Evolutionary conservation across 2,329 filamentous ascomycete genomes (phyloP).

Genomic region (Colletotrichum sp.): DNA sequence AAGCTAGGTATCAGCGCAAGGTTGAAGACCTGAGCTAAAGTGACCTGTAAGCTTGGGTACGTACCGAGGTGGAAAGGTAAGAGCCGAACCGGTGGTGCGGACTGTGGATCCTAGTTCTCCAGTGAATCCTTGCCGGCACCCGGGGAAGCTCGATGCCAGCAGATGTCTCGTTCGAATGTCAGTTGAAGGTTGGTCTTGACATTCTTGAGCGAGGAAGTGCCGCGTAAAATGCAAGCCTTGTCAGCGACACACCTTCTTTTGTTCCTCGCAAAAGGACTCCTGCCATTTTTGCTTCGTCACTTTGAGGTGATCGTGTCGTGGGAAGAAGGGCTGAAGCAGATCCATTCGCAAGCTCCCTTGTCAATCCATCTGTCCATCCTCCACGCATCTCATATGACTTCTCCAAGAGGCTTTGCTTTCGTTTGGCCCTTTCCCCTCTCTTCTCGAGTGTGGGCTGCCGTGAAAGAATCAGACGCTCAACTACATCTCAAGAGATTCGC

Average conservation of each 20-base stretch:
- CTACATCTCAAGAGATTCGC: not conserved
- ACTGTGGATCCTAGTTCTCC: not conserved
- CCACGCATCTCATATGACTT: not conserved
- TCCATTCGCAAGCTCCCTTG: not conserved
- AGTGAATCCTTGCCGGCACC: not conserved
- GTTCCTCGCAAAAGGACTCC: not conserved
- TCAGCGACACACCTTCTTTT: not conserved
- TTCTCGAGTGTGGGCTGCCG: not conserved
- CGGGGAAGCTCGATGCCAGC: not conserved
- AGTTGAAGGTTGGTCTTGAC: not conserved
- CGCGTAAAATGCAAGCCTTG: not conserved
- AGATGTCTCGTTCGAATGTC: not conserved
- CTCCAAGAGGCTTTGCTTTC: not conserved
- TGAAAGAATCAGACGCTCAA: not conserved
- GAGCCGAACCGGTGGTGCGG: not conserved
- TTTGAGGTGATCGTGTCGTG: not conserved
- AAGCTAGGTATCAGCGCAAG: not conserved
- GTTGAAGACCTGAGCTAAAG: not conserved
- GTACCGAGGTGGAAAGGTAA: not conserved
- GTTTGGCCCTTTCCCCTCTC: not conserved
- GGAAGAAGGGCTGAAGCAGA: not conserved
- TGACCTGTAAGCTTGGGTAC: not conserved
- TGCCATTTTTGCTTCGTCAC: not conserved
- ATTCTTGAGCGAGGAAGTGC: not conserved
- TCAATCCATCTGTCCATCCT: not conserved